phyloP scores from a whole-genome alignment of 371 early-diverging fungal species.

The Fennellomyces sp. region DNA sequence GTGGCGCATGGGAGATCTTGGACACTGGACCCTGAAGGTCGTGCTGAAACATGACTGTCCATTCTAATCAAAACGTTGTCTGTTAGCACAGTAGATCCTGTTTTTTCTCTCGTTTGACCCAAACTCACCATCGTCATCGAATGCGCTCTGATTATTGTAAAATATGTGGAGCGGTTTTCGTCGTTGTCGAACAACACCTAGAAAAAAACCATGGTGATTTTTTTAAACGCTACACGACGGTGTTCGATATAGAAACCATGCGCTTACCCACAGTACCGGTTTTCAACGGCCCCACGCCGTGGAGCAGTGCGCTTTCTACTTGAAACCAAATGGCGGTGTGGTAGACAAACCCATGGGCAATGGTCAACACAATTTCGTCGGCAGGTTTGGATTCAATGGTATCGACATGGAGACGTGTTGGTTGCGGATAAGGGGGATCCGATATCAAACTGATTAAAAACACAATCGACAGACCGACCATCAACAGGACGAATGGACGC shows the following conservation, averaged over 20 bases:
- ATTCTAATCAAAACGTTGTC: constrained; percentile 11
- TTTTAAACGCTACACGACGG: too few species aligned
- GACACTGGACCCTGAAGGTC: constrained; percentile 34
- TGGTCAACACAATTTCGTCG: constrained; percentile 22
- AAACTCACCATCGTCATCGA: neutral
- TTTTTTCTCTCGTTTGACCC: neutral
- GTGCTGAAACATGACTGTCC: constrained; percentile 33
- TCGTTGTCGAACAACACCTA: constrained; percentile 6
- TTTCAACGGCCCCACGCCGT: constrained; percentile 21
- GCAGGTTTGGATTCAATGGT: constrained; percentile 11
- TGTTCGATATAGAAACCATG: too few species aligned
- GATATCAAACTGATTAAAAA: constrained; percentile 40
- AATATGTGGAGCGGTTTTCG: constrained; percentile 13
- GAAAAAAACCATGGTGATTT: neutral
- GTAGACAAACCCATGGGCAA: constrained; percentile 30
- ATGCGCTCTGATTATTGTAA: constrained; percentile 5
- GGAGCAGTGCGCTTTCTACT: neutral
- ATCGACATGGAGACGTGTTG: constrained; percentile 20
- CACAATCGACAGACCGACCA: constrained; percentile 34
- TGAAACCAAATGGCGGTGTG: constrained; percentile 32
- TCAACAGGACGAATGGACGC: constrained; percentile 38
- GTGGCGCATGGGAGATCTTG: constrained; percentile 20
- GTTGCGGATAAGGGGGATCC: constrained; percentile 44
- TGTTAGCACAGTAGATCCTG: neutral
- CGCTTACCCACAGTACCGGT: constrained; percentile 19